These are phyloP conservation scores for Leccinum angustisporum DNA, from an alignment of 1,284 basidiomycete genomes.

Conservation along the genomic window DNA sequence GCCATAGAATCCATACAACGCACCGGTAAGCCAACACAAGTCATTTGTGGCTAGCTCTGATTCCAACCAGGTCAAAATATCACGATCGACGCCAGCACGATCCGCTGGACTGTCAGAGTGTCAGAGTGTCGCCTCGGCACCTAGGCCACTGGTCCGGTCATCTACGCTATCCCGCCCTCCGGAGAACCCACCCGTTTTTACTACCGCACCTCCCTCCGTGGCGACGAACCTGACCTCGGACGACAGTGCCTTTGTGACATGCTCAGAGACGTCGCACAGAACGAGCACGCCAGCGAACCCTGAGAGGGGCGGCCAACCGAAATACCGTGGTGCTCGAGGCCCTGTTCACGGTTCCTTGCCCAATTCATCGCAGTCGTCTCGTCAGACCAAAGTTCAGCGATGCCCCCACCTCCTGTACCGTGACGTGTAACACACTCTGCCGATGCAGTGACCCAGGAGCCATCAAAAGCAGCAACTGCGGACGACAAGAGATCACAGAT, in stretches of 20 bases:
- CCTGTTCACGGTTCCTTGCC: slow-evolving; percentile 27
- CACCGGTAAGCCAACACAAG: background rate
- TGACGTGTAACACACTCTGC: slow-evolving; percentile 8
- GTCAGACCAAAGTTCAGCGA: slow-evolving; percentile 21
- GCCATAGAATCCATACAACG: slow-evolving; percentile 13
- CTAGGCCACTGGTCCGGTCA: slow-evolving; percentile 4
- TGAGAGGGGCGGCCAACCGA: background rate
- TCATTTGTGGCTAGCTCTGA: slow-evolving; percentile 1
- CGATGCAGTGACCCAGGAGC: slow-evolving; percentile 4
- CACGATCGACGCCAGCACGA: slow-evolving; percentile 2
- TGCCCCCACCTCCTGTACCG: slow-evolving; percentile 32
- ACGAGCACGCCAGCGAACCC: slow-evolving; percentile 3
- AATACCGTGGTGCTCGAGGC: slow-evolving; percentile 7
- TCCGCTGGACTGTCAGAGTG: background rate
- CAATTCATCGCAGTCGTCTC: slow-evolving; percentile 32
- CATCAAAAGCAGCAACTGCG: slow-evolving; percentile 2
- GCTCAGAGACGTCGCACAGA: slow-evolving; percentile 27
- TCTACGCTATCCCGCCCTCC: background rate
- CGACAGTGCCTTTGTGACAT: slow-evolving; percentile 31
- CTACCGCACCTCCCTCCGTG: slow-evolving; percentile 12
- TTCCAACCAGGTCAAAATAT: slow-evolving; percentile 15
- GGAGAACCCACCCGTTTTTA: slow-evolving; percentile 4
- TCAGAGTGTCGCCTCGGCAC: slow-evolving; percentile 7
- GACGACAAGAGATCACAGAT: slow-evolving; percentile 26
- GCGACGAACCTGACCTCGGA: slow-evolving; percentile 26